phyloP scores from a whole-genome alignment of 495 filamentous ascomycete genomes.

The Haplographium delicatum region DNA sequence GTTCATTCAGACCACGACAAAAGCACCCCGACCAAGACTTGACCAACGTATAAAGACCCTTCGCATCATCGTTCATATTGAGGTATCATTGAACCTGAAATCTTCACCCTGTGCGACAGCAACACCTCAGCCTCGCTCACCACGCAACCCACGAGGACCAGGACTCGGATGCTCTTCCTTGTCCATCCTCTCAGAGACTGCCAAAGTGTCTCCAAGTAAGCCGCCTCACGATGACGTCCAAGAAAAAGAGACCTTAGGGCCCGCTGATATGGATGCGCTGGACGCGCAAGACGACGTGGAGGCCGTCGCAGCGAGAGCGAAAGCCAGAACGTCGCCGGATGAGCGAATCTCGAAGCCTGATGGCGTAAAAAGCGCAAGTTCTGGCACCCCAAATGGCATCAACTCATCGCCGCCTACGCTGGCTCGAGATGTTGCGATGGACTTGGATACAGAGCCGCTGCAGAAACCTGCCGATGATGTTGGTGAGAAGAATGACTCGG shows the following conservation, averaged over 20 bases:
- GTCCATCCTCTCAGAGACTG: conserved; percentile 23
- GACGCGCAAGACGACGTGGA: conserved; percentile 16
- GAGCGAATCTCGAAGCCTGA: conserved; percentile 7
- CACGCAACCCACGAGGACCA: conserved; percentile 1
- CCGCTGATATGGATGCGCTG: conserved; percentile 27
- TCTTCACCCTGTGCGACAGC: conserved; percentile 7
- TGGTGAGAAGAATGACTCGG: conserved; percentile 57
- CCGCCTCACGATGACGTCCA: conserved; percentile 21
- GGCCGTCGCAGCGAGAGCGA: conserved; percentile 8
- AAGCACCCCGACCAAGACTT: not conserved
- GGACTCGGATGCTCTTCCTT: conserved; percentile 27
- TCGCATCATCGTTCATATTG: not conserved
- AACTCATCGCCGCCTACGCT: conserved; percentile 20
- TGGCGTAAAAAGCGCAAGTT: conserved; percentile 4
- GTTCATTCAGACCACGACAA: conserved; percentile 10
- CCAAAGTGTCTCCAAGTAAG: conserved; percentile 26
- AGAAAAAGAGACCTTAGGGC: conserved; percentile 16
- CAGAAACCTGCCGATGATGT: conserved; percentile 28
- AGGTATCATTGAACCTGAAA: not conserved
- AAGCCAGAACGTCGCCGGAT: conserved; percentile 8
- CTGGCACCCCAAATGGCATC: conserved; percentile 19
- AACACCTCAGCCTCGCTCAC: too few species aligned
- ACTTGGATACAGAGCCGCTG: conserved; percentile 7
- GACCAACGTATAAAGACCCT: conserved; percentile 4
- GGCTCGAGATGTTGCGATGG: conserved; percentile 14